Conservation (phyloP, 805 yeast genomes). For the Cyberlindnera subsufficiens region DNA sequence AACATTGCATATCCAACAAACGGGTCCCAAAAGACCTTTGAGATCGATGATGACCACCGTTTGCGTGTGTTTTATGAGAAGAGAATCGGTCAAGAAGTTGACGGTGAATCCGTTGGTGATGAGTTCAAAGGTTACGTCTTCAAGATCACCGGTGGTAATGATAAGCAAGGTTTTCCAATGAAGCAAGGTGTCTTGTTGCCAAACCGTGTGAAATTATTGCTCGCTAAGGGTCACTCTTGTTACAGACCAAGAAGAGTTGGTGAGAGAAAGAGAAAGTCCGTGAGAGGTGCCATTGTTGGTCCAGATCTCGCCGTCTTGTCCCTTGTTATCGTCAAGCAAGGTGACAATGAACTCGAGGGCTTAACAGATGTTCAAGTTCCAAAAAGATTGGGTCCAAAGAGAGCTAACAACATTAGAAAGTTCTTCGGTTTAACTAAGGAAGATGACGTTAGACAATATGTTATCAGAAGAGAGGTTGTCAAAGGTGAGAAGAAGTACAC, state of each 20-base stretch:
- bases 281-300: conserved; percentile 98
- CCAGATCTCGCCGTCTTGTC: conserved; percentile 95
- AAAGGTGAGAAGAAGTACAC: conserved; percentile 98
- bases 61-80: conserved; percentile 97
- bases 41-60: conserved; percentile 98
- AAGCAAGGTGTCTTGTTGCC: conserved; percentile 99
- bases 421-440: conserved; percentile 96
- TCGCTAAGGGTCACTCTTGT: conserved; percentile 93
- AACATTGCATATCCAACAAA: conserved; percentile 99
- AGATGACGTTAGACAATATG: conserved; percentile 64
- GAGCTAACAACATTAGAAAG: conserved; percentile 99
- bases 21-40: conserved; percentile 98
- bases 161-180: conserved; percentile 99
- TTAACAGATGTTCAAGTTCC: conserved; percentile 92
- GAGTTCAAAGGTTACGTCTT: conserved; percentile 98
- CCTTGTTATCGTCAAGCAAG: conserved; percentile 92
- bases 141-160: conserved; percentile 99
- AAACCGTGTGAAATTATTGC: conserved; percentile 96
- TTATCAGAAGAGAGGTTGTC: conserved; percentile 95
- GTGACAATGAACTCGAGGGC: conserved; percentile 94
- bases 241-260: conserved; percentile 99
- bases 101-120: conserved; percentile 96
- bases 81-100: conserved; percentile 99
- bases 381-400: conserved; percentile 99
- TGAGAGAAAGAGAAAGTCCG: conserved; percentile 99